Evolutionary conservation across 345 rosid genomes (phyloP), one percentile per base, ranked within the genome.

Genomic region (Durio zibethinus): DNA sequence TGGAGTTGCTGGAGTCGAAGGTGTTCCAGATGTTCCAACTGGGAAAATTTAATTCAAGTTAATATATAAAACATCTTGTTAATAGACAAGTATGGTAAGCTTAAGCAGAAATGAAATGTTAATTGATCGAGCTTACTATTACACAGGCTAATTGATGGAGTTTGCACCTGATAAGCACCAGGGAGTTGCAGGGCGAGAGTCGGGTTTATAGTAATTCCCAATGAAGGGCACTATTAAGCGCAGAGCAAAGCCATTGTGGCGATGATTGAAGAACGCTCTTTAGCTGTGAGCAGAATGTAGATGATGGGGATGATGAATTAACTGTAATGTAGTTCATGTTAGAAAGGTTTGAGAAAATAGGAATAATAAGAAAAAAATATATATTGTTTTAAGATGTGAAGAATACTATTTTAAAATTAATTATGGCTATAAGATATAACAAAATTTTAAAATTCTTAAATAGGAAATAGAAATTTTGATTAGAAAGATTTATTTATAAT

Each of bases 181-280:
- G 98, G 94, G 67, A 92, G 92, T 33, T 86, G 79, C 64, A 92
- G 64, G 65, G 96, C 94, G 20, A 78, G 88, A 61, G 94, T 94
- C 72, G 85, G 90, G 83, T 90, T 94, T 31, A 94, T 82, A 80
- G 40, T 78, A 66, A 90, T 76, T 7, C 94, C 93, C 36, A 87
- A 31, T 12, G 87, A 78, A 35, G 89, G 35, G 7, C 83, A 38
- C 85, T 77, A 15, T 79, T 88, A 73, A 92, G 84, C 60, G 82
- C 87, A 23, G 89, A 72, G 82, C 94, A 94, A 59, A 90, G 87
- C 81, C 93, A 92, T 71, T 80, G 86, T 5, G 97, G 97, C 3
- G 87, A 85, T 9, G 91, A 79, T 74, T 83, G 89, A 62, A 89
- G 90, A 5, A 89, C 87, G 67, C 59, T 82, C 72, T 82, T 78